Evolutionary conservation across 176 grass and related monocot genomes (phyloP).

Genomic region (Eremochloa ophiuroides): DNA sequence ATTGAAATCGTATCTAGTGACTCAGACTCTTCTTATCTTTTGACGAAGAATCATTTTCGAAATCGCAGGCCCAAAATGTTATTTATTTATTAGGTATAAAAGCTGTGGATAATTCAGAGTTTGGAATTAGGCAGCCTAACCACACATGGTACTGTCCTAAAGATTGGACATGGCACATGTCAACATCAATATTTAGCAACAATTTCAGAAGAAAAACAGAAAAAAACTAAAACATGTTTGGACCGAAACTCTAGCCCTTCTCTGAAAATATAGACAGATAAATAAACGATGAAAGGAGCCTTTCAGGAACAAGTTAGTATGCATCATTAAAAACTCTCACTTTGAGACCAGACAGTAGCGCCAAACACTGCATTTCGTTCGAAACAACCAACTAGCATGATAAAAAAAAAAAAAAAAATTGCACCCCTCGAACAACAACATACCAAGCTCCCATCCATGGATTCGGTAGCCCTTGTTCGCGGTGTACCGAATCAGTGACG

Average conservation of each 20-base stretch:
- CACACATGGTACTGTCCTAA: background rate
- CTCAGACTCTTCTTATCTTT: background rate
- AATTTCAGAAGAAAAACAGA: background rate
- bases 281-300: background rate
- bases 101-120: background rate
- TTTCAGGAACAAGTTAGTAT: background rate
- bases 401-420: background rate
- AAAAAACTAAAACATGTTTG: background rate
- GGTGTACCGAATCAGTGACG: constrained; percentile 59
- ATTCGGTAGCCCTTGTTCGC: constrained; percentile 66
- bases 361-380: background rate
- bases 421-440: constrained; percentile 13
- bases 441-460: constrained; percentile 95
- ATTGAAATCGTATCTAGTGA: background rate
- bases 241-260: background rate
- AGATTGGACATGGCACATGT: background rate
- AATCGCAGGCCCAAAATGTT: background rate
- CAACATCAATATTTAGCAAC: background rate
- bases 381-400: background rate
- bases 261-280: background rate
- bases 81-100: constrained; percentile 19
- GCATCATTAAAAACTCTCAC: background rate
- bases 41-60: background rate
- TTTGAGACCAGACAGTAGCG: background rate
- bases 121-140: constrained; percentile 22